A percentile compares a stretch with the other conserved stretches of the same genome.
Evolutionary conservation across 345 rosid species (phyloP).

Genomic region (Aquilaria yunnanensis): DNA sequence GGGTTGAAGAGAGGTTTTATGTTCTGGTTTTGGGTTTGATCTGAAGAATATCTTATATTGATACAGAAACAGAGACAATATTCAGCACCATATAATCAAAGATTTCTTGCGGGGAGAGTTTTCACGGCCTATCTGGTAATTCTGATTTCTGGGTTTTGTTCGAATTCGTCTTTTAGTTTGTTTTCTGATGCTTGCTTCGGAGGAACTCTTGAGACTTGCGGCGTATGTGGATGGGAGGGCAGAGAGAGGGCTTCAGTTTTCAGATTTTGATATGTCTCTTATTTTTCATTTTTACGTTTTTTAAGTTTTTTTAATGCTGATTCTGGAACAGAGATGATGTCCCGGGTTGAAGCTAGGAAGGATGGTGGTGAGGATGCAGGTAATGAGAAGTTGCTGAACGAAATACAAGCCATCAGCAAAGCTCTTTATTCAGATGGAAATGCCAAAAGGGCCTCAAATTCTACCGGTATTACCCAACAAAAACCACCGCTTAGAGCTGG

Average conservation of each 20-base stretch:
- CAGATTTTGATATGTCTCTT: too few relatives aligned
- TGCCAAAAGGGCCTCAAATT: slow-evolving; percentile 24
- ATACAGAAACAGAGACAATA: slow-evolving; percentile 8
- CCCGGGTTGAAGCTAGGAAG: slow-evolving; percentile 49
- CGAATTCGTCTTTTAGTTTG: too few relatives aligned
- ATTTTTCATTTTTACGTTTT: background rate
- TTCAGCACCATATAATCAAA: slow-evolving; percentile 8
- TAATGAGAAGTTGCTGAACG: slow-evolving; percentile 49
- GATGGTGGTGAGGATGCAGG: slow-evolving; percentile 47
- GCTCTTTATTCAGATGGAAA: slow-evolving; percentile 62
- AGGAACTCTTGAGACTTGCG: too few relatives aligned
- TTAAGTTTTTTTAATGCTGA: background rate
- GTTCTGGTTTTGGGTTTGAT: background rate
- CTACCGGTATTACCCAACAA: slow-evolving; percentile 25
- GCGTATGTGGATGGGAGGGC: too few relatives aligned
- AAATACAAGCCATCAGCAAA: slow-evolving; percentile 68
- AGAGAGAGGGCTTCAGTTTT: too few relatives aligned
- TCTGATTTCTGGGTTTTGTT: slow-evolving; percentile 1
- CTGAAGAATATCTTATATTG: too few relatives aligned
- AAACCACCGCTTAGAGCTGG: slow-evolving; percentile 40
- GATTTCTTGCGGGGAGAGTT: slow-evolving; percentile 13
- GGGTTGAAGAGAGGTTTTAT: too few relatives aligned
- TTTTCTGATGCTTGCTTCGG: too few relatives aligned
- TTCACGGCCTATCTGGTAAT: slow-evolving; percentile 3
- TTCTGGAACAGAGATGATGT: slow-evolving; percentile 28